Evolutionary conservation across 1,284 basidiomycete genomes (phyloP), one percentile per base, ranked within the genome.

Genomic region (Lignosus rhinocerotis): DNA sequence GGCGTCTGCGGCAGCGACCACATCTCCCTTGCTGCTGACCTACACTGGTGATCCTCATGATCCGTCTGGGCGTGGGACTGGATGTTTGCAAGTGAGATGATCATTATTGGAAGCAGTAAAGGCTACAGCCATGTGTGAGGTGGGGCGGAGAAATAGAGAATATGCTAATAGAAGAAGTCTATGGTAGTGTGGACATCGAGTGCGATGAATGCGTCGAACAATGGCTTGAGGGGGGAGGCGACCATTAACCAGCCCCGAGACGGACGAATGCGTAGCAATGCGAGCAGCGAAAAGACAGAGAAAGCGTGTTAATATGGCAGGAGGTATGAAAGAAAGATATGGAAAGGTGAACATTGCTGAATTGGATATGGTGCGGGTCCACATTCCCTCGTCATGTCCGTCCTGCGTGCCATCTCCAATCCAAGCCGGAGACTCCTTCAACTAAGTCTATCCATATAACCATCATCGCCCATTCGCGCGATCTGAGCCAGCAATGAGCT

Each of bases 1-100:
- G 86, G 84, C 16, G 80, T 95, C 30, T 91, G 88, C 64, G 92
- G 91, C 10, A 94, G 92, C 67, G 95, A 98, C 73, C 95, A 98
- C 70, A 79, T 94, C 59, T 88, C 90, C 1, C 79, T 97, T 10
- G 86, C 83, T 43, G 82, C 80, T 6, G 83, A 88, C 31, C 69
- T 75, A 78, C 58, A 69, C 50, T 73, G 76, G 76, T 69, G 65
- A 11, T 42, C 65, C 7, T 12, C n/a, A 19, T 61, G 55, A 45
- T 38, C 34, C 19, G 12, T n/a, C 59, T 38, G 21, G 41, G 21
- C 6, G 16, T 31, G 19, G 19, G 36, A n/a, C 25, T 36, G 31
- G 16, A 25, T 46, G 48, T 52, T 58, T 47, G 51, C 47, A 54
- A 43, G 49, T 45, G 46, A 52, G 38, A 51, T 39, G 42, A 31